Evolutionary conservation across 441 rosid species (phyloP).

Genomic region (Jatropha multifida): DNA sequence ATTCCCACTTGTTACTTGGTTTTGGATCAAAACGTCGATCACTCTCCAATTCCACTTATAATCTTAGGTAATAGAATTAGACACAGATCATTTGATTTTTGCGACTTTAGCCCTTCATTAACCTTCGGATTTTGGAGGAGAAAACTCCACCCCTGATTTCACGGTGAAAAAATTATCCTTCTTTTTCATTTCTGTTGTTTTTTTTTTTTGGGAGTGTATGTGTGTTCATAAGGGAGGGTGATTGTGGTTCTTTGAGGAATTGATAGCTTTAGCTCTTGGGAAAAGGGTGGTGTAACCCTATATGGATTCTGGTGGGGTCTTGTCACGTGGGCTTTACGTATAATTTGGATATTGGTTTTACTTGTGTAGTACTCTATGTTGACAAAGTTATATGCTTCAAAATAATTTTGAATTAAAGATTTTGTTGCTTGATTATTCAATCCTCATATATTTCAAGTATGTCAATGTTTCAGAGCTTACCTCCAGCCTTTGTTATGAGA

Average conservation of each 20-base stretch:
- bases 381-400: not conserved
- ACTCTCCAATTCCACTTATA: too few relatives aligned
- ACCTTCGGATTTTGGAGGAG: too few relatives aligned
- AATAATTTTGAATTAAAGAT: not conserved
- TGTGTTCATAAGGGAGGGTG: not conserved
- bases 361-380: not conserved
- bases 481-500: slow-evolving; percentile 25
- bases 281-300: not conserved
- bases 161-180: too few relatives aligned
- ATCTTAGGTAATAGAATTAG: too few relatives aligned
- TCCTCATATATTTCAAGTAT: not conserved
- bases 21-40: not conserved
- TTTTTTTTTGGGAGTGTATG: too few relatives aligned
- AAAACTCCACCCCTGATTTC: too few relatives aligned
- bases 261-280: not conserved
- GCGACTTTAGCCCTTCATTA: too few relatives aligned
- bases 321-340: too few relatives aligned
- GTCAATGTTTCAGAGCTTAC: slow-evolving; percentile 23
- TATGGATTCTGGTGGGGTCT: not conserved
- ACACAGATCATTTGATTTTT: too few relatives aligned
- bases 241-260: not conserved
- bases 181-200: too few relatives aligned
- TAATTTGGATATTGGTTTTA: not conserved
- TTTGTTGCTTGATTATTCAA: not conserved
- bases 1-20: not conserved